phyloP scores from a whole-genome alignment of 2,329 filamentous ascomycete genomes.

The Microsporum ferrugineum region DNA sequence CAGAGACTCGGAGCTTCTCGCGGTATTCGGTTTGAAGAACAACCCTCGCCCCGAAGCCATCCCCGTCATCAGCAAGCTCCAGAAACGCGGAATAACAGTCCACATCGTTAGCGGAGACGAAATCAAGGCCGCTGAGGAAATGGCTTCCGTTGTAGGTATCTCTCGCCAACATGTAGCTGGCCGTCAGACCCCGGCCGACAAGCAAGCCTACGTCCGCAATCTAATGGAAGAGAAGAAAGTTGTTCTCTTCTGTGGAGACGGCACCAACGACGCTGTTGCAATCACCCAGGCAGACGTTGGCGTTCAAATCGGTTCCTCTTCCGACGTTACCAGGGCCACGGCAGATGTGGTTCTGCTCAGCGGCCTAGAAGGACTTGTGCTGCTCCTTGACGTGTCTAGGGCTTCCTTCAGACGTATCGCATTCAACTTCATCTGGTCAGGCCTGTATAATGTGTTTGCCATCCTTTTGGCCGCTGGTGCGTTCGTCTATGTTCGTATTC shows the following conservation, averaged over 20 bases:
- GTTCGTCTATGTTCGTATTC: constrained; percentile 48
- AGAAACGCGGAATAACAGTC: constrained; percentile 37
- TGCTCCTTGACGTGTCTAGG: constrained; percentile 44
- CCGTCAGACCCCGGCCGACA: constrained; percentile 43
- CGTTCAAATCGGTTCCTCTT: constrained; percentile 52
- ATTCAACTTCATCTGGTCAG: constrained; percentile 61
- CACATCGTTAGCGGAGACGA: constrained; percentile 50
- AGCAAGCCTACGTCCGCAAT: constrained; percentile 41
- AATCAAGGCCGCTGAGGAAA: constrained; percentile 35
- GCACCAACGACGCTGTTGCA: constrained; percentile 66
- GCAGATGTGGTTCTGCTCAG: constrained; percentile 60
- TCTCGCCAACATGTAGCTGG: constrained; percentile 30
- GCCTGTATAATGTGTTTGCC: constrained; percentile 58
- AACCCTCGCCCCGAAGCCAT: constrained; percentile 40
- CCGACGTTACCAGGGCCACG: constrained; percentile 54
- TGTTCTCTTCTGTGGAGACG: constrained; percentile 63
- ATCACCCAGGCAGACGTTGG: constrained; percentile 61
- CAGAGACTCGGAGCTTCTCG: constrained; percentile 33
- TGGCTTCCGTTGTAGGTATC: constrained; percentile 38
- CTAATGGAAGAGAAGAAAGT: constrained; percentile 24
- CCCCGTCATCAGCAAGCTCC: constrained; percentile 42
- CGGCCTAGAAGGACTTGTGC: constrained; percentile 44
- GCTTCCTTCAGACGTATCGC: constrained; percentile 40
- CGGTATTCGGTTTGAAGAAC: constrained; percentile 42
- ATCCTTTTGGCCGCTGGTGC: constrained; percentile 56